These are phyloP conservation scores for Ganoderma lucidum DNA, from an alignment of 1,284 basidiomycete species.

Conservation along the genomic window DNA sequence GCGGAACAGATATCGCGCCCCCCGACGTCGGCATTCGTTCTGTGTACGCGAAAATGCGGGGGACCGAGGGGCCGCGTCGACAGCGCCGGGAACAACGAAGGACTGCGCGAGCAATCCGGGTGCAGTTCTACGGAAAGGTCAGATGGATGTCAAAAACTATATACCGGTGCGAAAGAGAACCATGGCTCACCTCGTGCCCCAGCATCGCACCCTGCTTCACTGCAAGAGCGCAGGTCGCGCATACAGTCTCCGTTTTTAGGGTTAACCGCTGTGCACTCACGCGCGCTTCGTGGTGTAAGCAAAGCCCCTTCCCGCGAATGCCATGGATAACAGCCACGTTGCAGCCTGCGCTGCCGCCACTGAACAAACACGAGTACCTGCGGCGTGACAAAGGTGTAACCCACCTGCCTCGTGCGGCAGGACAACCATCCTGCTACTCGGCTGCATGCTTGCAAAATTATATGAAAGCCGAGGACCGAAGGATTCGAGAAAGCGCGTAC, in stretches of 20 bases:
- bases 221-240: not conserved
- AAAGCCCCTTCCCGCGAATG: slow-evolving; percentile 9
- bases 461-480: slow-evolving; percentile 14
- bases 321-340: slow-evolving; percentile 1
- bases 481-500: slow-evolving; percentile 3
- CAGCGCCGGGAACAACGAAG: slow-evolving; percentile 1
- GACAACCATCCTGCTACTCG: not conserved
- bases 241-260: not conserved
- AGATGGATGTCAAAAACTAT: not conserved
- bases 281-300: not conserved
- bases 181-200: not conserved
- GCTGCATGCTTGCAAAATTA: not conserved
- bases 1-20: slow-evolving; percentile 13
- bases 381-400: not conserved
- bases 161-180: slow-evolving; percentile 3
- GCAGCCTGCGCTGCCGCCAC: slow-evolving; percentile 14
- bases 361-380: not conserved
- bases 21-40: slow-evolving; percentile 15
- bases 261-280: not conserved
- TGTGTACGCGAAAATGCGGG: slow-evolving; percentile 8
- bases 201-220: slow-evolving; percentile 1
- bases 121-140: slow-evolving; percentile 4
- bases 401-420: not conserved
- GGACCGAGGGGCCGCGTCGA: slow-evolving; percentile 6
- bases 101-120: not conserved